phyloP scores from a whole-genome alignment of 208 protist genomes.

The Leishmania amazonensis region DNA sequence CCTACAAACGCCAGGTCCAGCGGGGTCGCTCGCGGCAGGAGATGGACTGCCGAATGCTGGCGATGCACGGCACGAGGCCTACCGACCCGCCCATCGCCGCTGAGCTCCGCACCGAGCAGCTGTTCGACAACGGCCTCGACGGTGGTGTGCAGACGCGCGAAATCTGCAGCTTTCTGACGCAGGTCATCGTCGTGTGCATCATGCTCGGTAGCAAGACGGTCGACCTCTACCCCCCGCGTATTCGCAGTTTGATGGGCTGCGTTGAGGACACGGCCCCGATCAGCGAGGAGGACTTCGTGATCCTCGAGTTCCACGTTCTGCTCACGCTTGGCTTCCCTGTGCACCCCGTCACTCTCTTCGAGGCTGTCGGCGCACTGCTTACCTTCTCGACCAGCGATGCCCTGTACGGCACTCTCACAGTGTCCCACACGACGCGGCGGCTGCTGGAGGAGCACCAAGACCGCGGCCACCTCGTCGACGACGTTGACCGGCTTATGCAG shows the following conservation, averaged over 20 bases:
- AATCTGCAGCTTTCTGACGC: slow-evolving; percentile 64
- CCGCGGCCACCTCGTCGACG: slow-evolving; percentile 22
- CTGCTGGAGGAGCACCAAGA: slow-evolving; percentile 34
- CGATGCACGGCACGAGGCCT: slow-evolving; percentile 11
- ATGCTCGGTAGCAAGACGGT: slow-evolving; percentile 84
- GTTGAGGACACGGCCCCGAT: slow-evolving; percentile 43
- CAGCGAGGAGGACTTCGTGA: slow-evolving; percentile 49
- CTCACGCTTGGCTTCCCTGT: slow-evolving; percentile 38
- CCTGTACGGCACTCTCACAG: slow-evolving; percentile 30
- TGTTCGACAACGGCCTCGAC: slow-evolving; percentile 6
- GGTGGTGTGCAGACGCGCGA: slow-evolving; percentile 26
- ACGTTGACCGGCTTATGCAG: slow-evolving; percentile 22
- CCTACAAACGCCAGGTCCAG: slow-evolving; percentile 21
- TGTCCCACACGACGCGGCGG: slow-evolving; percentile 22
- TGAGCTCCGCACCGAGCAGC: not conserved
- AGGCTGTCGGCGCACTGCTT: slow-evolving; percentile 56
- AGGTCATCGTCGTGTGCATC: slow-evolving; percentile 72
- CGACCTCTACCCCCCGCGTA: slow-evolving; percentile 68
- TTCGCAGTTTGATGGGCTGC: slow-evolving; percentile 58
- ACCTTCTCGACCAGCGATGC: slow-evolving; percentile 44
- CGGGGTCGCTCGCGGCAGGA: slow-evolving; percentile 19
- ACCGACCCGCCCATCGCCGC: not conserved
- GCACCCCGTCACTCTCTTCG: slow-evolving; percentile 47
- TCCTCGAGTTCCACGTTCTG: slow-evolving; percentile 53
- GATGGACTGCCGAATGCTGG: slow-evolving; percentile 27